Evolutionary conservation across 108 stramenopile species (phyloP).

Genomic region (Seminavis robusta): DNA sequence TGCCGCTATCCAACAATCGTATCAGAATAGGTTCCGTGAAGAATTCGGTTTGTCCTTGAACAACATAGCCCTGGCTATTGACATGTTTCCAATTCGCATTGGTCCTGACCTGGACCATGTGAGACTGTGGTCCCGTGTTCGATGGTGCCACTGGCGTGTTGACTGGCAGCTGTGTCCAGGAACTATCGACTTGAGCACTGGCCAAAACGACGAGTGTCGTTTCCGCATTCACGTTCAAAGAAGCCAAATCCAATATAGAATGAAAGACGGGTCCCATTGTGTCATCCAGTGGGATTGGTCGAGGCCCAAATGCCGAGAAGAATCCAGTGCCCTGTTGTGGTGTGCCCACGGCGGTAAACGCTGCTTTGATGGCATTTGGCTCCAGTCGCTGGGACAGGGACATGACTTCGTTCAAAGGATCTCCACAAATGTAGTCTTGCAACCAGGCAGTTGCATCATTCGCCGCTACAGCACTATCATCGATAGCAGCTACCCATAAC

Average conservation of each 20-base stretch:
- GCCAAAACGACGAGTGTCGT: constrained; percentile 59
- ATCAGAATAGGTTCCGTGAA: too few relatives aligned
- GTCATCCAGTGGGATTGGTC: too few relatives aligned
- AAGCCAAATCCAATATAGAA: too few relatives aligned
- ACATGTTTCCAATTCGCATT: constrained; percentile 72
- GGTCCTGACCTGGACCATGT: constrained; percentile 88
- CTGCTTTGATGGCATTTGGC: constrained; percentile 15
- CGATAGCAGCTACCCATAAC: constrained; percentile 65
- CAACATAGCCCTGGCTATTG: too few relatives aligned
- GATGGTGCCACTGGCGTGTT: constrained; percentile 28
- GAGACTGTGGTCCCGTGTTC: constrained; percentile 87
- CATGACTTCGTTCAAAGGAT: constrained; percentile 30
- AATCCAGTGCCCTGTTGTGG: constrained; percentile 18
- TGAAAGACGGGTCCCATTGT: too few relatives aligned
- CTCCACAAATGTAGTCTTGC: too few relatives aligned
- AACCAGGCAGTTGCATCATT: too few relatives aligned
- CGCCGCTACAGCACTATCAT: constrained; percentile 18
- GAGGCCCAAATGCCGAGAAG: too few relatives aligned
- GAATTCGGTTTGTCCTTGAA: too few relatives aligned
- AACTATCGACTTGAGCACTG: constrained; percentile 60
- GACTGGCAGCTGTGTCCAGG: constrained; percentile 31
- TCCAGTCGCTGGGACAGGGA: constrained; percentile 55
- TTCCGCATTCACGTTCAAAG: constrained; percentile 42
- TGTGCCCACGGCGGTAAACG: constrained; percentile 3
- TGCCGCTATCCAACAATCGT: too few relatives aligned